A percentile compares a stretch with the other conserved stretches of the same genome.
phyloP scores from a whole-genome alignment of 2,329 filamentous ascomycete genomes.

The Fusarium sp. region DNA sequence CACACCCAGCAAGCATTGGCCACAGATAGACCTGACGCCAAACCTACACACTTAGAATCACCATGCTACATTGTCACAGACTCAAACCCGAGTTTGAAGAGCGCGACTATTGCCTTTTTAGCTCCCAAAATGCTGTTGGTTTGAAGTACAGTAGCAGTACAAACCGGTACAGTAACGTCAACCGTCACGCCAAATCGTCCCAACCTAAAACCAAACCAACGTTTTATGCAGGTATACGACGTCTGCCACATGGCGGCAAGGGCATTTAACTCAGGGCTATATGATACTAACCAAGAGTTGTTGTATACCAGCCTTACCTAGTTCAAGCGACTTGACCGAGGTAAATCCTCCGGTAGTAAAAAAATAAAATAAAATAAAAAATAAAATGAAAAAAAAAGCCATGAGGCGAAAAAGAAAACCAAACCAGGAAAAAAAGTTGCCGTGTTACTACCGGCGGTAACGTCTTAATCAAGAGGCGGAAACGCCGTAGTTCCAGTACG shows the following conservation, averaged over 20 bases:
- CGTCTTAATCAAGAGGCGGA: neutral
- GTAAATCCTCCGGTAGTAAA: neutral
- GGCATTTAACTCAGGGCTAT: neutral
- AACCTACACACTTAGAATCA: neutral
- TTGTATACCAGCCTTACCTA: conserved; percentile 6
- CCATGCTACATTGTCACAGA: neutral
- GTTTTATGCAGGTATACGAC: conserved; percentile 15
- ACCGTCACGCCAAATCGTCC: conserved; percentile 23
- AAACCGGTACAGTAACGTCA: neutral
- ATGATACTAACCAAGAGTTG: neutral
- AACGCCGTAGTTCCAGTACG: conserved; percentile 8
- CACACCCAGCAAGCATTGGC: neutral
- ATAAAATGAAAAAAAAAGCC: neutral
- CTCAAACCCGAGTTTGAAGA: conserved; percentile 21
- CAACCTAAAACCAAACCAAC: conserved; percentile 23
- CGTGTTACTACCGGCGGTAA: conserved; percentile 7
- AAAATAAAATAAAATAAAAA: no score
- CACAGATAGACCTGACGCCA: neutral
- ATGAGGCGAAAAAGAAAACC: neutral
- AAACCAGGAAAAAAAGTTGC: neutral
- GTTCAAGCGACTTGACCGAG: neutral
- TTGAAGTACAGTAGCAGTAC: neutral
- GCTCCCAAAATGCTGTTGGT: neutral
- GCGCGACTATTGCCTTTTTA: neutral
- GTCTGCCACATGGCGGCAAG: conserved; percentile 43